Conservation (phyloP, 108 stramenopile genomes). For the Cyclotella kingstonii region DNA sequence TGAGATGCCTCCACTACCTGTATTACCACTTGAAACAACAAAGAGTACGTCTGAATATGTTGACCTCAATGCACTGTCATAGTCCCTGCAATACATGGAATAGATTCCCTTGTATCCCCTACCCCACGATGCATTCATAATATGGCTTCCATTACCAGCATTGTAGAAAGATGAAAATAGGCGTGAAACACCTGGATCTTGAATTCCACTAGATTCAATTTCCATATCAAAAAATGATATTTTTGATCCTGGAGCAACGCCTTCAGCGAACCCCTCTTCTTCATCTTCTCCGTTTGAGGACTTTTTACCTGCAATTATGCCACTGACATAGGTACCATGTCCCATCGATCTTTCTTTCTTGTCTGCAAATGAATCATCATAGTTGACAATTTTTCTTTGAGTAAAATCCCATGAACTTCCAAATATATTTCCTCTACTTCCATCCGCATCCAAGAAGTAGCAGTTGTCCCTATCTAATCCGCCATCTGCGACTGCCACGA, state of each 20-base stretch:
- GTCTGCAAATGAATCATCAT: constrained; percentile 37
- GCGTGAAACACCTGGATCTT: constrained; percentile 34
- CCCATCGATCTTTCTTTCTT: constrained; percentile 32
- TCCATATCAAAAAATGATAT: constrained; percentile 60
- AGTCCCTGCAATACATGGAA: constrained; percentile 31
- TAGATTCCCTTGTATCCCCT: constrained; percentile 29
- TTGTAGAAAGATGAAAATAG: constrained; percentile 39
- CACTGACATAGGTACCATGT: constrained; percentile 53
- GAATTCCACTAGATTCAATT: constrained; percentile 20
- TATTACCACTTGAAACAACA: constrained; percentile 77
- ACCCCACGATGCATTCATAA: constrained; percentile 44
- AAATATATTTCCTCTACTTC: constrained; percentile 7
- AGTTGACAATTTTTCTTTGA: constrained; percentile 48
- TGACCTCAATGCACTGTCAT: constrained; percentile 28
- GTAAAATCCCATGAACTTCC: constrained; percentile 26
- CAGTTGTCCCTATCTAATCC: constrained; percentile 52
- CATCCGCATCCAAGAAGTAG: constrained; percentile 49
- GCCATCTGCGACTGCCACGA: constrained; percentile 50
- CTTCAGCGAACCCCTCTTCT: constrained; percentile 40
- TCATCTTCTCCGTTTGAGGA: constrained; percentile 33
- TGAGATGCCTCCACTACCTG: constrained; percentile 40
- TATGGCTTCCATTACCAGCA: constrained; percentile 24
- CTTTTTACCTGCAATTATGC: constrained; percentile 45
- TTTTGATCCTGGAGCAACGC: constrained; percentile 42
- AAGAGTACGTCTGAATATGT: constrained; percentile 56